Evolutionary conservation across 306 rosid genomes (phyloP).

Genomic region (Ormosia emarginata): DNA sequence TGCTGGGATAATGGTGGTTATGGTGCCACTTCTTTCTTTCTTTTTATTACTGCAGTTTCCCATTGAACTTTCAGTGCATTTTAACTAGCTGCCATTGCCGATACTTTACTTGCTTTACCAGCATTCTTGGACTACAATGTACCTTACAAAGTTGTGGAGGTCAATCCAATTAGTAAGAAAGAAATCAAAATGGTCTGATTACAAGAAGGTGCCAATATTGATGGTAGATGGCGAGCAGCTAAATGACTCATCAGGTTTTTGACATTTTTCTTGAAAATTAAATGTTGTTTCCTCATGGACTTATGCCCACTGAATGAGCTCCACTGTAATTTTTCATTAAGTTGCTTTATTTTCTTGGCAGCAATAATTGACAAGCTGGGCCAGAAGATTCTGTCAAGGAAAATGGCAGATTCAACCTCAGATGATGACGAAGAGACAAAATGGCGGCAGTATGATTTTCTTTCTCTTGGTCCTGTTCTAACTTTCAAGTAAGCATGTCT

Average conservation of each 20-base stretch:
- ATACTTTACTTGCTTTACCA: slow-evolving; percentile 37
- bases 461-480: not conserved
- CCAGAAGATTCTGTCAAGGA: slow-evolving; percentile 44
- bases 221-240: slow-evolving; percentile 89
- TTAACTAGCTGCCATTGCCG: slow-evolving; percentile 18
- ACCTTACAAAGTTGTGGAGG: slow-evolving; percentile 92
- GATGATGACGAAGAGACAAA: slow-evolving; percentile 82
- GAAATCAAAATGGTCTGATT: slow-evolving; percentile 94
- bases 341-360: slow-evolving; percentile 22
- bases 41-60: not conserved
- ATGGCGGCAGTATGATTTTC: slow-evolving; percentile 73
- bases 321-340: not conserved
- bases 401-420: not conserved
- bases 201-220: slow-evolving; percentile 92
- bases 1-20: not conserved
- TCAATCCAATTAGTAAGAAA: slow-evolving; percentile 90
- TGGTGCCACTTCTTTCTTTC: not conserved
- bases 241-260: slow-evolving; percentile 91
- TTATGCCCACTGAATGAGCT: not conserved
- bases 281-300: slow-evolving; percentile 1
- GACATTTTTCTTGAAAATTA: not conserved
- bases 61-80: not conserved
- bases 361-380: slow-evolving; percentile 74
- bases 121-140: slow-evolving; percentile 89
- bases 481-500: slow-evolving; percentile 7